A percentile compares a stretch with the other conserved stretches of the same genome.
These are phyloP conservation scores for Leishmania mexicana DNA, from an alignment of 208 protist genomes.

Conservation along the genomic window DNA sequence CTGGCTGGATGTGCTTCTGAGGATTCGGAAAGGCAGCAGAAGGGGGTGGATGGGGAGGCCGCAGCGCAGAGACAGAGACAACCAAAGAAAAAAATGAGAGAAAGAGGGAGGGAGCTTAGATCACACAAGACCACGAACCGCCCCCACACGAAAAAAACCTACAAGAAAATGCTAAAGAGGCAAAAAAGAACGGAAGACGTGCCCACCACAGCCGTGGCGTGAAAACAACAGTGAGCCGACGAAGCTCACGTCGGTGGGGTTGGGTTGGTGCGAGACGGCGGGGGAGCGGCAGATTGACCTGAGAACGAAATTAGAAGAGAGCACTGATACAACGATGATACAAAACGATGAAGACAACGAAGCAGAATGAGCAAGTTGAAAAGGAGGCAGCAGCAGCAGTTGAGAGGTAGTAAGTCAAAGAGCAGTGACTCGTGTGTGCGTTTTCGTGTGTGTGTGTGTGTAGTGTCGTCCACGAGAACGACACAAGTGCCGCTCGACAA, in stretches of 20 bases:
- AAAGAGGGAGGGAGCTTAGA: background rate
- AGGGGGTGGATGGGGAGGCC: background rate
- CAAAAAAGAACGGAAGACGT: background rate
- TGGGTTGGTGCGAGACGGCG: no score
- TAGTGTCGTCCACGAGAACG: background rate
- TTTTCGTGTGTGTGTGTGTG: background rate
- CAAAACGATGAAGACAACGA: slow-evolving; percentile 1
- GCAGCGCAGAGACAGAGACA: background rate
- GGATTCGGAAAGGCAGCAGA: background rate
- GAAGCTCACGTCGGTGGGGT: background rate
- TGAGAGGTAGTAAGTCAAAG: background rate
- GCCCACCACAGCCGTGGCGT: background rate
- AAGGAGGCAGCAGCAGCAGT: background rate
- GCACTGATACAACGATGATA: background rate
- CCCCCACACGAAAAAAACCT: background rate
- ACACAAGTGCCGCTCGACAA: background rate
- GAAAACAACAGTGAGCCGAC: background rate
- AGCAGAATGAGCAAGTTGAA: background rate
- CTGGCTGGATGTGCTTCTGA: background rate
- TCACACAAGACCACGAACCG: background rate
- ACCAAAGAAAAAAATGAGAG: background rate
- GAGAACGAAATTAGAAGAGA: background rate
- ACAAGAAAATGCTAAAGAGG: background rate
- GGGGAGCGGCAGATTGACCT: background rate
- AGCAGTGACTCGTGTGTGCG: background rate